Evolutionary conservation across 2,329 filamentous ascomycete species (phyloP), one percentile per base, ranked within the genome.

Genomic region (Penicillium occitanis): DNA sequence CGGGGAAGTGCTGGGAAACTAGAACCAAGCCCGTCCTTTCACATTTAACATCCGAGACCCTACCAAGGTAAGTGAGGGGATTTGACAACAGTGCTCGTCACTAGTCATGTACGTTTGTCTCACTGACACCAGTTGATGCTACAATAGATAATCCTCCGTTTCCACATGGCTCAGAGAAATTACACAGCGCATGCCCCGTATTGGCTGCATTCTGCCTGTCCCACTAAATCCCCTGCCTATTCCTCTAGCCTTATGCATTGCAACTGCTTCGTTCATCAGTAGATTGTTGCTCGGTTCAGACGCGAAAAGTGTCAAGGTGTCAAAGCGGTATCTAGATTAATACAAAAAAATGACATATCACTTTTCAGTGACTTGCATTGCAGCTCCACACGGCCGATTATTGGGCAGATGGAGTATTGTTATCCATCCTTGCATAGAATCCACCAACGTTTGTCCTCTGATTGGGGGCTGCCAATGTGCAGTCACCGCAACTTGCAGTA

Each of bases 111-210:
- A 51, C 44, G 30, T 40, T 50, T 51, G 33, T 57, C 53, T 57
- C 14, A 11, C n/a, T 37, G 33, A 17, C 35, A 22, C n/a, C n/a
- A 40, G 5, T 57, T 57, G 53, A 25, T 22, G 33, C 53, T 37
- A 33, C 37, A 48, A 8, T 50, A 22, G 40, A 61, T 62, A 53
- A 62, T 62, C 33, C 33, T 53, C 60, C 46, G 33, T 62, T 50
- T 33, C 40, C 59, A 50, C 59, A 61, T 61, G 59, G 59, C 59
- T 53, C 60, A 42, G n/a, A 42, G 59, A 42, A 62, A 42, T 30
- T 51, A 62, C 46, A 53, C 46, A 57, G 10, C n/a, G 53, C n/a
- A 17, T 57, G 6, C 19, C 30, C 33, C 33, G 46, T 51, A 62
- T 62, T 62, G 60, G 60, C 46, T 62, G 48, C 35, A 50, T 37